A percentile compares a stretch with the other conserved stretches of the same genome.
phyloP scores from a whole-genome alignment of 371 early-diverging fungal genomes.

The Mucor plumbeus region DNA sequence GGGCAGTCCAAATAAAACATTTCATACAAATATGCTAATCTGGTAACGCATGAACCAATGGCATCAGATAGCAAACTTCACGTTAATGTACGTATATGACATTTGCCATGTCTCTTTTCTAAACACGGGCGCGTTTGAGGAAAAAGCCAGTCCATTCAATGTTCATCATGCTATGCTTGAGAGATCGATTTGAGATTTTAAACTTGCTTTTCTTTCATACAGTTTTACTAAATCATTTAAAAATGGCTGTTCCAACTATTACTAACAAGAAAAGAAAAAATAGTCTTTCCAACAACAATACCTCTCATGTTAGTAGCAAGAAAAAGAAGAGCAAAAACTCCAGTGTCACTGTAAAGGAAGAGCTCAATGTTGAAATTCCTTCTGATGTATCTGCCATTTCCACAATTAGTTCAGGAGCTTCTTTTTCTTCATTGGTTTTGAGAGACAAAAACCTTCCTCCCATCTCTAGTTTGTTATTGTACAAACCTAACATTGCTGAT shows the following conservation, averaged over 20 bases:
- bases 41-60: background rate
- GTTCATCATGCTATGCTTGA: background rate
- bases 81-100: background rate
- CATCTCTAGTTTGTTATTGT: constrained; percentile 4
- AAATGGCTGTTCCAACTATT: background rate
- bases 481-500: background rate
- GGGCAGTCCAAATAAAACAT: background rate
- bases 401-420: background rate
- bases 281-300: too few species aligned
- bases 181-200: too few species aligned
- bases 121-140: background rate
- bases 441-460: background rate
- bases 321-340: background rate
- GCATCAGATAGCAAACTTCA: background rate
- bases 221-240: background rate
- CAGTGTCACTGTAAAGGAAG: background rate
- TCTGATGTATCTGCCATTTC: background rate
- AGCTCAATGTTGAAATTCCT: background rate
- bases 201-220: background rate
- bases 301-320: background rate
- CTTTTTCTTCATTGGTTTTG: background rate
- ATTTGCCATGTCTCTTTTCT: too few species aligned
- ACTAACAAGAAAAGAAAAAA: background rate
- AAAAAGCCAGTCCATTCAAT: constrained; percentile 1
- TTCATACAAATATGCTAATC: background rate